Conservation (phyloP, 768 basidiomycete genomes). For the Leccinum truebloodii region DNA sequence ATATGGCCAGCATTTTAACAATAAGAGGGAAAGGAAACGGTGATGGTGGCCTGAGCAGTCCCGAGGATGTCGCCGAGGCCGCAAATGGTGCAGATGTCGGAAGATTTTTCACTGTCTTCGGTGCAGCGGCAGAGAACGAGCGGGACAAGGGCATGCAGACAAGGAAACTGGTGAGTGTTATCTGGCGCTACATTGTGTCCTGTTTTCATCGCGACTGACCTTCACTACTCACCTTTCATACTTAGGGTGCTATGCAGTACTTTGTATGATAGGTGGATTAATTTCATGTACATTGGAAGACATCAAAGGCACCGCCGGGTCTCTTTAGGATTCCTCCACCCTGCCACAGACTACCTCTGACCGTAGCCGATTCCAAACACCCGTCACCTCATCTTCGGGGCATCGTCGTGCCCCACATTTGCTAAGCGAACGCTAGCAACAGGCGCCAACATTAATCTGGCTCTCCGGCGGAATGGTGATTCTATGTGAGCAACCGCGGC, state of each 20-base stretch:
- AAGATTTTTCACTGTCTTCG: slow-evolving; percentile 78
- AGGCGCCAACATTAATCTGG: neutral
- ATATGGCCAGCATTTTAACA: slow-evolving; percentile 89
- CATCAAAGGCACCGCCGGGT: neutral
- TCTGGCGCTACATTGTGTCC: neutral
- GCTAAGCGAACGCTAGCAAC: neutral
- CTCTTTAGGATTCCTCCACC: neutral
- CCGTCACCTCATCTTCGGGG: neutral
- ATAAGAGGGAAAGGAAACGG: slow-evolving; percentile 60
- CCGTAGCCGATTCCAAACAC: neutral
- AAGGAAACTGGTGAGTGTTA: slow-evolving; percentile 61
- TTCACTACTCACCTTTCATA: neutral
- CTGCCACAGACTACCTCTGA: neutral
- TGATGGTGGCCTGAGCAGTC: slow-evolving; percentile 15
- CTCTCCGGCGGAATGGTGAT: neutral
- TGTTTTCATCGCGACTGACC: neutral
- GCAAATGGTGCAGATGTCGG: slow-evolving; percentile 26
- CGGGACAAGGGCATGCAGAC: slow-evolving; percentile 78
- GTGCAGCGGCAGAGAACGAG: slow-evolving; percentile 88
- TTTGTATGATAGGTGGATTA: slow-evolving; percentile 35
- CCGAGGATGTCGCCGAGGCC: slow-evolving; percentile 1
- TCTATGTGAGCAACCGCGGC: neutral
- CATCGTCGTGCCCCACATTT: neutral
- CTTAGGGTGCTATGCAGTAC: slow-evolving; percentile 40
- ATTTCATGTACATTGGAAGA: slow-evolving; percentile 4